Evolutionary conservation across 2,329 filamentous ascomycete genomes (phyloP).

Genomic region (Pestalotiopsis sp.): DNA sequence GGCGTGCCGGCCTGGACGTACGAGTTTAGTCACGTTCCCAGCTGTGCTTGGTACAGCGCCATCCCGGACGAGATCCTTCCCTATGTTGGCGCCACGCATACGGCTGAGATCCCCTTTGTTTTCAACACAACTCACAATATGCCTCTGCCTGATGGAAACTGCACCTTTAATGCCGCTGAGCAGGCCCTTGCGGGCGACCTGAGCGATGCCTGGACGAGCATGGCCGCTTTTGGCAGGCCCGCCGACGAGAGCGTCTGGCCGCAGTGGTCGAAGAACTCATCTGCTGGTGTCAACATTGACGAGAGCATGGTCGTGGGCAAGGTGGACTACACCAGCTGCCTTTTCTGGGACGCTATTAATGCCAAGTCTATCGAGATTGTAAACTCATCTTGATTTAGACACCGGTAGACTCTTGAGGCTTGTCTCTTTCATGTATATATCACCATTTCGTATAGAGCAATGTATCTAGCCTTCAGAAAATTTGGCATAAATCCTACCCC

Average conservation of each 20-base stretch:
- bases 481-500: background rate
- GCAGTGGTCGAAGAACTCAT: conserved; percentile 16
- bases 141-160: conserved; percentile 26
- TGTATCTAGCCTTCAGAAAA: background rate
- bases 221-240: conserved; percentile 25
- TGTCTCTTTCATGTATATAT: background rate
- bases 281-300: conserved; percentile 17
- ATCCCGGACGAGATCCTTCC: conserved; percentile 18
- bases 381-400: background rate
- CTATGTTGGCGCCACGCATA: conserved; percentile 27
- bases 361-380: conserved; percentile 13
- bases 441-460: background rate
- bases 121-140: conserved; percentile 26
- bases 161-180: conserved; percentile 24
- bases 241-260: conserved; percentile 21
- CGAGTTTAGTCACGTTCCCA: conserved; percentile 24
- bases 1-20: conserved; percentile 26
- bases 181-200: conserved; percentile 21
- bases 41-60: conserved; percentile 23
- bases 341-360: conserved; percentile 23
- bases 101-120: conserved; percentile 32
- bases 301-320: conserved; percentile 15
- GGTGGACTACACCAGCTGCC: conserved; percentile 21
- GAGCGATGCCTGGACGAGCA: conserved; percentile 28
- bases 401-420: background rate